phyloP scores from a whole-genome alignment of 2,329 filamentous ascomycete genomes.

The Magnaporthiopsis poae region DNA sequence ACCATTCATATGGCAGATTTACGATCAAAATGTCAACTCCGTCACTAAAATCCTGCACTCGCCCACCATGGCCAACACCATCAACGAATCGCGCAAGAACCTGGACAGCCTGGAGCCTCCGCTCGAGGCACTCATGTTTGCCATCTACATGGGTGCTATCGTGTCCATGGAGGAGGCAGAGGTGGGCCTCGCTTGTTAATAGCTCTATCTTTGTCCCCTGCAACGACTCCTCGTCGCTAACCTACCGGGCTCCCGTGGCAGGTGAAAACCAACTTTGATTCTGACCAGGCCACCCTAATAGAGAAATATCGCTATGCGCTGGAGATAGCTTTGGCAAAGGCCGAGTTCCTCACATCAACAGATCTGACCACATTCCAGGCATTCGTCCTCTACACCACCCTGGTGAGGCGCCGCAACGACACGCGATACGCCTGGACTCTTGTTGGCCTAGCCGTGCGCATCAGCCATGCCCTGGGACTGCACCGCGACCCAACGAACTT shows the following conservation, averaged over 20 bases:
- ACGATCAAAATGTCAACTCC: slow-evolving; percentile 64
- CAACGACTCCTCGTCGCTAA: neutral
- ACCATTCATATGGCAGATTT: slow-evolving; percentile 59
- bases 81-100: slow-evolving; percentile 51
- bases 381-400: slow-evolving; percentile 47
- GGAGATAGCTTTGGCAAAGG: slow-evolving; percentile 51
- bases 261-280: slow-evolving; percentile 41
- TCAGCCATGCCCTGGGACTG: slow-evolving; percentile 43
- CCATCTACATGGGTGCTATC: slow-evolving; percentile 50
- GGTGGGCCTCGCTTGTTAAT: slow-evolving; percentile 24
- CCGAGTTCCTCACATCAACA: slow-evolving; percentile 49
- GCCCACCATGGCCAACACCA: slow-evolving; percentile 52
- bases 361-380: slow-evolving; percentile 53
- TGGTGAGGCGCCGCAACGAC: slow-evolving; percentile 42
- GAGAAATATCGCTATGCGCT: slow-evolving; percentile 43
- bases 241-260: slow-evolving; percentile 16
- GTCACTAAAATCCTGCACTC: slow-evolving; percentile 63
- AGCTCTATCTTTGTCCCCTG: slow-evolving; percentile 7
- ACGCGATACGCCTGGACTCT: slow-evolving; percentile 52
- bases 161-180: slow-evolving; percentile 51
- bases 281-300: slow-evolving; percentile 34
- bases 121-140: slow-evolving; percentile 54
- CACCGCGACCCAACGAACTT: slow-evolving; percentile 48
- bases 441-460: slow-evolving; percentile 50
- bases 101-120: slow-evolving; percentile 46